These are phyloP conservation scores for Volvox reticuliferus DNA, from an alignment of 139 green algal species.

Conservation along the genomic window DNA sequence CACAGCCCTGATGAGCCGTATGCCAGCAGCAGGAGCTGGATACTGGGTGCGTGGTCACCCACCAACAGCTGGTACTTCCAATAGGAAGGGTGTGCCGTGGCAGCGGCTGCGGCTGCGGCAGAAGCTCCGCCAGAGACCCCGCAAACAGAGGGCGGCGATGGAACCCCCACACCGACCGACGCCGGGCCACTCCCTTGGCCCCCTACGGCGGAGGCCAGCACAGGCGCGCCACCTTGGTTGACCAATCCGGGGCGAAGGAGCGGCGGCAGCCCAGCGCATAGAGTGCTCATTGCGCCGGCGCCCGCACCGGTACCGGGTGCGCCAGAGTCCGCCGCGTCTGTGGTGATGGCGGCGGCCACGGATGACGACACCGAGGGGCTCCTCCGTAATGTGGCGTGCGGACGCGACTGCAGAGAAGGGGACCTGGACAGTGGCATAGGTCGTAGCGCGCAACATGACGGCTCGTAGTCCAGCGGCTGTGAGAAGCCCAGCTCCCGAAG, in stretches of 20 bases:
- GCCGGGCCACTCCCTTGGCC: no score
- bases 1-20: not conserved
- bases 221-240: not conserved
- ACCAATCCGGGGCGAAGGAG: not conserved
- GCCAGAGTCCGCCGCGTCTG: not conserved
- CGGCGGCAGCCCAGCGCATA: not conserved
- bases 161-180: no score
- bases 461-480: constrained; percentile 2
- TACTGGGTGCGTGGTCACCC: constrained; percentile 12
- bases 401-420: not conserved
- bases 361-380: not conserved
- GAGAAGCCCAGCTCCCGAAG: not conserved
- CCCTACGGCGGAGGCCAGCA: not conserved
- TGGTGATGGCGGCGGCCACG: not conserved
- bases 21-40: constrained; percentile 39
- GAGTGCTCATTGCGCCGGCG: not conserved
- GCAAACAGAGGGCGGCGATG: not conserved
- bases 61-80: constrained; percentile 33
- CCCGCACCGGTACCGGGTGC: not conserved
- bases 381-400: not conserved
- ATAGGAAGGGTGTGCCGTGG: not conserved
- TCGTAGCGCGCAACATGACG: constrained; percentile 31
- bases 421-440: not conserved
- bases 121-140: not conserved
- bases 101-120: not conserved